Base-by-base conservation (phyloP, 1,284 basidiomycete species). In the Ustanciosporium gigantosporum region DNA sequence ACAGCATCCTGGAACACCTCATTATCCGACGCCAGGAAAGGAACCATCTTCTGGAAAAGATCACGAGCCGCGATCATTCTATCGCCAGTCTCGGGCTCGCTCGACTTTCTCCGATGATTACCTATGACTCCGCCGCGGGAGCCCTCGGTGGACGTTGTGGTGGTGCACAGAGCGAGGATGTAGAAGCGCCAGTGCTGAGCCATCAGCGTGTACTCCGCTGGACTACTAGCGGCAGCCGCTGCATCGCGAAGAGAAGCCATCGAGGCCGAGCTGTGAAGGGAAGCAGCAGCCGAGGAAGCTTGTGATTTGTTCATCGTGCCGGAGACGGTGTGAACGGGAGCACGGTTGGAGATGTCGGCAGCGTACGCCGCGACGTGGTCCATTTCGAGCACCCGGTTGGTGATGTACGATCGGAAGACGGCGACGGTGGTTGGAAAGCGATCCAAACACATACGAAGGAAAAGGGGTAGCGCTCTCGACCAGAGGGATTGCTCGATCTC, bases 141-240 rank as follows among this genome's bases (percentile, higher is more conserved):
- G 23, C 64, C 65, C 22, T 68, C 60, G 8, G 76, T 70, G n/a
- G 77, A 60, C 5, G 72, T 68, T 31, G 80, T 79, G 0, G 89
- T 91, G 15, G 88, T 84, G 66, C 88, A 91, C 5, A 93, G 82
- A 9, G 89, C 83, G 53, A 89, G 88, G 38, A 91, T 83, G 86
- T 90, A 94, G 22, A 87, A 81, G 53, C 88, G 84, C 92, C 91
- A 96, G 75, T 94, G 90, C 37, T 88, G 86, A 19, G 91, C 84
- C 29, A 87, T 79, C 8, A 81, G 77, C 57, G 82, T 83, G 48
- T 86, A 85, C 21, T 92, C 90, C 15, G 22, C 68, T 36, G 25
- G 64, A 32, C 36, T 58, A 31, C 42, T 64, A 8, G 69, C 68
- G 2, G 68, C 56, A 14, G 68, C 62, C n/a, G 68, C 68, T 32